Conservation (phyloP, 208 protist genomes). For the Wallacemonas rigidus region DNA sequence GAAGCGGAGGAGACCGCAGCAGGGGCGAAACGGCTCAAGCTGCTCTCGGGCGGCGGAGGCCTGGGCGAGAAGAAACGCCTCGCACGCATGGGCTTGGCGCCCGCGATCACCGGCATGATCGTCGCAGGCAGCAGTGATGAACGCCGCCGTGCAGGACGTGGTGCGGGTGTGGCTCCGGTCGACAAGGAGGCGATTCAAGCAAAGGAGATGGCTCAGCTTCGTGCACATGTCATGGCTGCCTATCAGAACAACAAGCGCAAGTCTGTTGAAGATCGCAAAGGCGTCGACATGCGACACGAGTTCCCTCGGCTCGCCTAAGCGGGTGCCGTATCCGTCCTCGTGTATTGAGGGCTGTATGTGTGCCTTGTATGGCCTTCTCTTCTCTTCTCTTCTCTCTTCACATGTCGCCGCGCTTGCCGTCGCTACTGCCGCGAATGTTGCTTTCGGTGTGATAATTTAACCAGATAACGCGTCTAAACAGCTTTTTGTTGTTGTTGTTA, state of each 20-base stretch:
- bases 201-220: conserved; percentile 77
- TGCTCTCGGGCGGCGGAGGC: conserved; percentile 21
- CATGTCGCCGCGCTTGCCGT: too few species aligned
- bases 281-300: conserved; percentile 77
- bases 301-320: conserved; percentile 69
- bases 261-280: conserved; percentile 50
- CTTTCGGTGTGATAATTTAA: background rate
- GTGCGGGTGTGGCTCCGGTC: conserved; percentile 7
- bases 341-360: background rate
- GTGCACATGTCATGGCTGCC: conserved; percentile 73
- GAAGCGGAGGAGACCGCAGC: conserved; percentile 25
- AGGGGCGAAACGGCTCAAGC: conserved; percentile 3
- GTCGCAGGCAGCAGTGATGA: background rate
- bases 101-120: conserved; percentile 36
- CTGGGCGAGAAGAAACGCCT: conserved; percentile 21
- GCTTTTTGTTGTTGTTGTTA: conserved; percentile 1
- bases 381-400: conserved; percentile 24
- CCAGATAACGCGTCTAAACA: background rate
- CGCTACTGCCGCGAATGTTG: background rate
- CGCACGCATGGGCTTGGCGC: conserved; percentile 30
- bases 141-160: background rate
- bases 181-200: conserved; percentile 29
- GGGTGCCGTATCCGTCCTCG: too few species aligned
- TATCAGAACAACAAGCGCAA: conserved; percentile 69
- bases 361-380: conserved; percentile 10